These are phyloP conservation scores for Saitozyma podzolica DNA, from an alignment of 768 basidiomycete species.

Conservation along the genomic window DNA sequence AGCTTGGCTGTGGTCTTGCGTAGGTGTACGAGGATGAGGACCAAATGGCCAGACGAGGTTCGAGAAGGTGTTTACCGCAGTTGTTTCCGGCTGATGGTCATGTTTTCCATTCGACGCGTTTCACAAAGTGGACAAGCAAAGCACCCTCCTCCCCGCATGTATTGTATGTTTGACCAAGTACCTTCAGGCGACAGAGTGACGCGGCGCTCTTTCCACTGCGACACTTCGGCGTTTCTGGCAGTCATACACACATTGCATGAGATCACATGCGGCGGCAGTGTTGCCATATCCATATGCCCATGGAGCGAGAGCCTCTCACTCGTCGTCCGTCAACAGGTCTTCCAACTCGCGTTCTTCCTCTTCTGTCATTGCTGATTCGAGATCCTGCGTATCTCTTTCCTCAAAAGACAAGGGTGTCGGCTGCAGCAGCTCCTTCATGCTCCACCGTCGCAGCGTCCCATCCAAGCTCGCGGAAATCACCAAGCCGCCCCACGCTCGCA, in stretches of 20 bases:
- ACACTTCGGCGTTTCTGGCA: too few relatives aligned
- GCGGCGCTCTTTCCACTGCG: too few relatives aligned
- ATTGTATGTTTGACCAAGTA: too few relatives aligned
- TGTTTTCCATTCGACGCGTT: neutral
- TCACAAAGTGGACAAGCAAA: too few relatives aligned
- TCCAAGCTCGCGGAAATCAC: slow-evolving; percentile 82
- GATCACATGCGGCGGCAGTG: too few relatives aligned
- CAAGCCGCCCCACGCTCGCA: slow-evolving; percentile 71
- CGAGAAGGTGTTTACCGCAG: neutral
- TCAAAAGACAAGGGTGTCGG: slow-evolving; percentile 35
- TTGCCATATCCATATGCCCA: too few relatives aligned
- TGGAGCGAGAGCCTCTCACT: neutral
- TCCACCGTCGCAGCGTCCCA: slow-evolving; percentile 58
- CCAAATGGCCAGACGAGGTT: neutral
- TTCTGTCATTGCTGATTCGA: slow-evolving; percentile 63
- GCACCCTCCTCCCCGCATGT: too few relatives aligned
- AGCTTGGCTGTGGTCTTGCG: neutral
- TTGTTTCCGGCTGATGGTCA: neutral
- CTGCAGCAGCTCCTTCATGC: slow-evolving; percentile 21
- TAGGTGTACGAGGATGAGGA: neutral
- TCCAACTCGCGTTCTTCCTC: slow-evolving; percentile 89
- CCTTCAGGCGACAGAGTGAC: too few relatives aligned
- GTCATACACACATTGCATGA: too few relatives aligned
- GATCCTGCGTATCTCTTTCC: slow-evolving; percentile 44
- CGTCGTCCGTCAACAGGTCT: slow-evolving; percentile 64